Percentiles rank a stretch among this genome's conserved stretches.
phyloP scores from a whole-genome alignment of 495 filamentous ascomycete genomes.

The Oidiodendron maius region DNA sequence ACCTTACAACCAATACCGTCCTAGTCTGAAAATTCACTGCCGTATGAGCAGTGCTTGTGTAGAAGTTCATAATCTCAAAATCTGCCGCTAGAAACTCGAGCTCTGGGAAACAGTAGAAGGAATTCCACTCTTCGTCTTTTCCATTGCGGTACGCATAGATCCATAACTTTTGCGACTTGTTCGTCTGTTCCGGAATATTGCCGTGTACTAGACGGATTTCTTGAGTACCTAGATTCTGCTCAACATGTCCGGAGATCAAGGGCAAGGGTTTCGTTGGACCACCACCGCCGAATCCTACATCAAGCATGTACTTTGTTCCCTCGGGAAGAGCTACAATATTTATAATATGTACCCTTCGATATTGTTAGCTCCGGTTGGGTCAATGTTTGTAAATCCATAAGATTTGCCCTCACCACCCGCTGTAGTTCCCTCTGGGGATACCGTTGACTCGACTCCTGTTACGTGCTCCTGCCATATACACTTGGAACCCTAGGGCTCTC shows the following conservation, averaged over 20 bases:
- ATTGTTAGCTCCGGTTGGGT: background rate
- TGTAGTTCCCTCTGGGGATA: constrained; percentile 42
- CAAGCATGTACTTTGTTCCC: constrained; percentile 49
- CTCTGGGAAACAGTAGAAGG: constrained; percentile 37
- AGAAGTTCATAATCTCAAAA: constrained; percentile 58
- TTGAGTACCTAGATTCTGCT: constrained; percentile 27
- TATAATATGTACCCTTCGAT: constrained; percentile 59
- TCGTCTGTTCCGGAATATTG: constrained; percentile 20
- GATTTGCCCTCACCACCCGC: constrained; percentile 27
- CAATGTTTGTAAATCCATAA: background rate
- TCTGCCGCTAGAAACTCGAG: constrained; percentile 37
- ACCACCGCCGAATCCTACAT: constrained; percentile 63
- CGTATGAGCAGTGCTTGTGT: constrained; percentile 29
- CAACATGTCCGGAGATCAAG: background rate
- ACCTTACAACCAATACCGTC: constrained; percentile 49
- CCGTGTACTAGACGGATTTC: constrained; percentile 22
- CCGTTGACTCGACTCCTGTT: constrained; percentile 13
- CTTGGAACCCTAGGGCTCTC: constrained; percentile 51
- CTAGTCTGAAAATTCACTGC: constrained; percentile 41
- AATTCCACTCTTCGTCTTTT: constrained; percentile 24
- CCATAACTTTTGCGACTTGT: constrained; percentile 27
- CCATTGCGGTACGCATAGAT: constrained; percentile 31
- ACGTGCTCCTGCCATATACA: constrained; percentile 39
- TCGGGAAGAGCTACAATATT: constrained; percentile 56
- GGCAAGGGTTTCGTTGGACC: constrained; percentile 16